Conservation (phyloP, 179 eudicot species). For the Beta corolliflora region DNA sequence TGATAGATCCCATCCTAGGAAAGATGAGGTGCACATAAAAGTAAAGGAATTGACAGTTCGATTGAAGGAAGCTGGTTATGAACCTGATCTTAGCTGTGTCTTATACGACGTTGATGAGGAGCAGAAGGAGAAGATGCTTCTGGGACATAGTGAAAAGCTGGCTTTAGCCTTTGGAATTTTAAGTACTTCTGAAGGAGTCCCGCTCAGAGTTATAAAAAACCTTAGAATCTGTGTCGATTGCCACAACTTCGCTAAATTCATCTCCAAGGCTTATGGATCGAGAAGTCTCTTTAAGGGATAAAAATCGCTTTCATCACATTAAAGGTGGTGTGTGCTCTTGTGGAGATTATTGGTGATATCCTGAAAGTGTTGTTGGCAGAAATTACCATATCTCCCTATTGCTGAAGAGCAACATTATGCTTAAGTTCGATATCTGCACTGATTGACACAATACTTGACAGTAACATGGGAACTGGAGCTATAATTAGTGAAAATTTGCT, state of each 20-base stretch:
- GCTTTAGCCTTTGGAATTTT: constrained; percentile 44
- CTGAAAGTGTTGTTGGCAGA: not conserved
- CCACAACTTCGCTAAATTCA: constrained; percentile 49
- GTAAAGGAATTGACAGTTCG: constrained; percentile 38
- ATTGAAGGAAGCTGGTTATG: constrained; percentile 51
- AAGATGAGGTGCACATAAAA: constrained; percentile 42
- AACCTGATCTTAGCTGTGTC: constrained; percentile 50
- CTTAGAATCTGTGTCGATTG: constrained; percentile 57
- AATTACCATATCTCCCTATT: not conserved
- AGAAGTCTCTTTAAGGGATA: constrained; percentile 45
- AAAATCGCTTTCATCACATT: constrained; percentile 49
- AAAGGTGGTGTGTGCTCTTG: constrained; percentile 44
- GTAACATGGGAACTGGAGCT: not conserved
- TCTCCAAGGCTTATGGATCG: constrained; percentile 39
- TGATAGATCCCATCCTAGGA: constrained; percentile 42
- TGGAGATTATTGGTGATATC: constrained; percentile 47
- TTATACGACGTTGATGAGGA: constrained; percentile 51
- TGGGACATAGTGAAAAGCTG: constrained; percentile 51
- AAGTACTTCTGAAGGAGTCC: constrained; percentile 30
- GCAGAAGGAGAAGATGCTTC: constrained; percentile 52
- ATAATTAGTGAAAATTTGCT: not conserved
- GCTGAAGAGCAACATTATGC: not conserved
- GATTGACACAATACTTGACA: not conserved
- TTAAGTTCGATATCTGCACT: not conserved
- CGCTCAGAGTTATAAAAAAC: constrained; percentile 48